Evolutionary conservation across 495 filamentous ascomycete genomes (phyloP).

Genomic region (Talaromyces adpressus): DNA sequence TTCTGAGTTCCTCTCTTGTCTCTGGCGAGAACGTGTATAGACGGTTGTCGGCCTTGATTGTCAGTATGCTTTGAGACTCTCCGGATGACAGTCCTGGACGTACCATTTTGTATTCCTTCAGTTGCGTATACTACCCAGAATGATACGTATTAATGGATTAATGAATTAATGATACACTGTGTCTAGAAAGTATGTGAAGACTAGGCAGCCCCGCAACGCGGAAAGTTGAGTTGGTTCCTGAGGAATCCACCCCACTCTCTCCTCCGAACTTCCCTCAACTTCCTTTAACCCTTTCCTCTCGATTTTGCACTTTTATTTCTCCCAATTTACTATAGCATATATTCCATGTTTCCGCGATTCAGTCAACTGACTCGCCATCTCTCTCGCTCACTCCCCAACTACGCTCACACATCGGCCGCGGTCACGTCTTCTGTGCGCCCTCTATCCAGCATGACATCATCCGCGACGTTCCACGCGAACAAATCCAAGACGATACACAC

Average conservation of each 20-base stretch:
- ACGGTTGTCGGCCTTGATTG: conserved; percentile 65
- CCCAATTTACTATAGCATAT: not conserved
- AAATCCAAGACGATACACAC: conserved; percentile 68
- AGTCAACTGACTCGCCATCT: conserved; percentile 69
- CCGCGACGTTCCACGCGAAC: conserved; percentile 39
- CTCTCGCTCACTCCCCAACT: conserved; percentile 50
- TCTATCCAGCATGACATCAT: conserved; percentile 48
- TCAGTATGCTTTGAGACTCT: not conserved
- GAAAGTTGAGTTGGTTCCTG: not conserved
- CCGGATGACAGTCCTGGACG: not conserved
- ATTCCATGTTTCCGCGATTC: conserved; percentile 66
- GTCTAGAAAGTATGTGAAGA: not conserved
- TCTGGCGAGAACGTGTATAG: conserved; percentile 90
- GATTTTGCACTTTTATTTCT: not conserved
- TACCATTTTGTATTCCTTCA: not conserved
- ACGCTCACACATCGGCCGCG: conserved; percentile 42
- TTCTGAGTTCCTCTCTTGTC: conserved; percentile 78
- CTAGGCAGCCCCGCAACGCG: not conserved
- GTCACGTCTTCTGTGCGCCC: conserved; percentile 13
- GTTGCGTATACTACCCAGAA: not conserved
- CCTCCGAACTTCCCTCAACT: not conserved
- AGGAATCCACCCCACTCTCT: not conserved
- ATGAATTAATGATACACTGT: not conserved
- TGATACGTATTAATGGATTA: no score
- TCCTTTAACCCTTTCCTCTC: not conserved